A percentile compares a stretch with the other conserved stretches of the same genome.
These are phyloP conservation scores for Aspergillus amoenus DNA, from an alignment of 2,329 filamentous ascomycete genomes.

Conservation along the genomic window DNA sequence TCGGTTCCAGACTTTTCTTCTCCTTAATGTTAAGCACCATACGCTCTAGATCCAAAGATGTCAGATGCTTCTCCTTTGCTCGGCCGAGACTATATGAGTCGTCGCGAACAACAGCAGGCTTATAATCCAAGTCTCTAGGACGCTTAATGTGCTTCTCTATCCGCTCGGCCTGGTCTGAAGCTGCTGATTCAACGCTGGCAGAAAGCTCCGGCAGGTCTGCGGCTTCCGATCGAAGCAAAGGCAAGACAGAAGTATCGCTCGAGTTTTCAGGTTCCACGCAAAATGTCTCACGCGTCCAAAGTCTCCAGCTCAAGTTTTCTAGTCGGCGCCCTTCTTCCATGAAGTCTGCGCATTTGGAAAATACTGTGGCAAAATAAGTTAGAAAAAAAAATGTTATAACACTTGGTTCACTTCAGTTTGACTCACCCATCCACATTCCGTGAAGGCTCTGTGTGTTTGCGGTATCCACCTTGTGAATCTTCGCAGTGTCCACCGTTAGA, in stretches of 20 bases:
- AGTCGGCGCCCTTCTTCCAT: constrained; percentile 88
- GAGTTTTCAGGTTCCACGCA: constrained; percentile 68
- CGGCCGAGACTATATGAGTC: constrained; percentile 62
- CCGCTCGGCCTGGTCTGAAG: constrained; percentile 59
- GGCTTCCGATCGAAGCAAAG: constrained; percentile 46
- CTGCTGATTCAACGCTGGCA: constrained; percentile 72
- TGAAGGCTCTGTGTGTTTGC: constrained; percentile 89
- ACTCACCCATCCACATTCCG: constrained; percentile 94
- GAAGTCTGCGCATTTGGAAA: constrained; percentile 89
- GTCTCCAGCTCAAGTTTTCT: constrained; percentile 92
- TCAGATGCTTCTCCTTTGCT: constrained; percentile 81
- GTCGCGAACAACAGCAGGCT: constrained; percentile 50
- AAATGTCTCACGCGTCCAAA: constrained; percentile 93
- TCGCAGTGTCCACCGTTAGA: constrained; percentile 84
- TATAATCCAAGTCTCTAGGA: constrained; percentile 65
- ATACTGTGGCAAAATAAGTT: constrained; percentile 58
- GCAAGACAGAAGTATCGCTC: constrained; percentile 52
- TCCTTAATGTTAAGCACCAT: constrained; percentile 92
- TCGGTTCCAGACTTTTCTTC: constrained; percentile 66
- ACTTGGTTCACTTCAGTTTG: not conserved
- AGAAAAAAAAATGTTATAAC: constrained; percentile 17
- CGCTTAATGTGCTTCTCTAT: constrained; percentile 59
- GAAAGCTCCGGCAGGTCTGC: constrained; percentile 69
- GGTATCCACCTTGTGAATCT: constrained; percentile 94
- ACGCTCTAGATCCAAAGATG: constrained; percentile 87